Evolutionary conservation across 345 rosid genomes (phyloP).

Genomic region (Eucalyptus shirleyi): DNA sequence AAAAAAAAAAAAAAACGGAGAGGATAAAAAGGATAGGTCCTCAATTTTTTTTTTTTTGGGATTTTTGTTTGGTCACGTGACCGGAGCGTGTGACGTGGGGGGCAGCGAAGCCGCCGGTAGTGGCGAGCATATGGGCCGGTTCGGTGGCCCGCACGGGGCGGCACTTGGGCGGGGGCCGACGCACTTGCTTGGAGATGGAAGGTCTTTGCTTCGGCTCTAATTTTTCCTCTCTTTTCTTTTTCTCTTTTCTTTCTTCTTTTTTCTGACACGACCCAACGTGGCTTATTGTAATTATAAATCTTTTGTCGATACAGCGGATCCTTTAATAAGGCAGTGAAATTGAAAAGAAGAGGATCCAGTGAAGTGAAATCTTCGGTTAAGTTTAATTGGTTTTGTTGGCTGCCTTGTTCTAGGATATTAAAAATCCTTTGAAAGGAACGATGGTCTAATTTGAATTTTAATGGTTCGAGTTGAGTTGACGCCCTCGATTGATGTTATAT

Average conservation of each 20-base stretch:
- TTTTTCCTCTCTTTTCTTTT: not conserved
- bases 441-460: not conserved
- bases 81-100: not conserved
- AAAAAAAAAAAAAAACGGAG: not conserved
- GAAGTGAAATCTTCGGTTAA: not conserved
- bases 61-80: not conserved
- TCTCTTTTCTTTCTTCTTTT: no score
- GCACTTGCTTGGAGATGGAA: not conserved
- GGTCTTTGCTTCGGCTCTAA: not conserved
- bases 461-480: not conserved
- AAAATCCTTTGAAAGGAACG: not conserved
- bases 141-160: not conserved
- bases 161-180: not conserved
- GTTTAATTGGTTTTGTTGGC: not conserved
- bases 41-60: not conserved
- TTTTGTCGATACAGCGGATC: not conserved
- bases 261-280: not conserved
- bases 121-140: not conserved
- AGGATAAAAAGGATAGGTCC: not conserved
- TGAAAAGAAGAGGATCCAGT: not conserved
- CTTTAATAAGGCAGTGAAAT: not conserved
- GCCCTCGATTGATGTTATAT: accelerated
- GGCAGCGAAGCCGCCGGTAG: not conserved
- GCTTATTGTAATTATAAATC: not conserved
- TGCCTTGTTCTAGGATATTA: not conserved